Evolutionary conservation across 495 filamentous ascomycete species (phyloP), one percentile per base, ranked within the genome.

Genomic region (Aspergillus panamensis): DNA sequence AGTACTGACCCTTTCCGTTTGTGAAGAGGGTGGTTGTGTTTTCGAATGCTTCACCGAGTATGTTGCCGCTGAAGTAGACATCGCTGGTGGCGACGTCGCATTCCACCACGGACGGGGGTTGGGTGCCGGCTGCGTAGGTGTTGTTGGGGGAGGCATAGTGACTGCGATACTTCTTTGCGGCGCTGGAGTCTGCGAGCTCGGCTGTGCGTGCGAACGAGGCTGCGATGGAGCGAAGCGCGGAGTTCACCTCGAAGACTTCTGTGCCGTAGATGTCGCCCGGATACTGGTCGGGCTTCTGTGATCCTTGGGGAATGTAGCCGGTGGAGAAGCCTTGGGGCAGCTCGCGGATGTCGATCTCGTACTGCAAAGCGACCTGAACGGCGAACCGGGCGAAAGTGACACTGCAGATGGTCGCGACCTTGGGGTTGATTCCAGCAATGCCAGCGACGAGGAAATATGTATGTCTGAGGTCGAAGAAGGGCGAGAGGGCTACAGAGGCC

Each of bases 211-310:
- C 88, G 49, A 86, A 83, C 9, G 61, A 51, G 20, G 77, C 82
- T 1, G 84, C 87, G 6, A 79, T 62, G 29, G 80, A 69, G 17
- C 84, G 81, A 1, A 91, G 78, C 6, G 76, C 74, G 20, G 77
- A 76, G 69, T 87, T 90, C 32, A 91, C 68, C 66, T 91, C 88
- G 69, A 88, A 86, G 25, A 90, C 88, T 69, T 92, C 88, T 9
- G 88, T 90, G 48, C 88, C 88, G 69, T 91, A 91, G 65, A 88
- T 78, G 49, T 58, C 77, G 45, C 65, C 65, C 0, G 88, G 87
- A 63, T 88, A 91, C 57, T 87, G 64, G 48, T 76, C 63, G 1
- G 87, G 84, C 29, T 33, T 48, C 7, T 68, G 59, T 3, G 80
- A 68, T 6, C 87, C 87, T 62, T 82, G 81, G 0, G 85, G 77